These are phyloP conservation scores for Flaveria floridana DNA, from an alignment of 140 eudicot species.

Conservation along the genomic window DNA sequence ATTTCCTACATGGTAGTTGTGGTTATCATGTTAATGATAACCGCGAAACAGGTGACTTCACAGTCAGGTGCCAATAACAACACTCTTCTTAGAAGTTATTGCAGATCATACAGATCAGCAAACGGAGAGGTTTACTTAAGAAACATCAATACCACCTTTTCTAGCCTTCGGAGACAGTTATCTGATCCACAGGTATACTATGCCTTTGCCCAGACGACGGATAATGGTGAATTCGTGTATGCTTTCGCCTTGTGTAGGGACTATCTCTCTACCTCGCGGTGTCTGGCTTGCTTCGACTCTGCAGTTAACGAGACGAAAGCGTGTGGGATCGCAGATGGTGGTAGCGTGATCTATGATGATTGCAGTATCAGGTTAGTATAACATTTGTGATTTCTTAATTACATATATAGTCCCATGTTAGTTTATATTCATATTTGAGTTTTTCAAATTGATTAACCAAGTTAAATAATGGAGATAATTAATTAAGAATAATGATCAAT, in stretches of 20 bases:
- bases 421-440: not conserved
- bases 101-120: conserved; percentile 26
- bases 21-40: conserved; percentile 17
- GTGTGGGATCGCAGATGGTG: conserved; percentile 36
- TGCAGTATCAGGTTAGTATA: conserved; percentile 39
- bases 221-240: conserved; percentile 29
- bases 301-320: conserved; percentile 25
- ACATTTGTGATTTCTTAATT: not conserved
- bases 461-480: not conserved
- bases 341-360: conserved; percentile 36
- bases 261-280: conserved; percentile 36
- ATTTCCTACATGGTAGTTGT: not conserved
- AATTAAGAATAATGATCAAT: not conserved
- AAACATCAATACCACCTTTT: conserved; percentile 34
- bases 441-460: not conserved
- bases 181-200: conserved; percentile 27
- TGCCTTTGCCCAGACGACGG: conserved; percentile 25
- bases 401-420: too few relatives aligned
- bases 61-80: conserved; percentile 26
- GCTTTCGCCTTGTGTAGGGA: conserved; percentile 37
- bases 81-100: conserved; percentile 36
- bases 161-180: conserved; percentile 33
- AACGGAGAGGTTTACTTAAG: conserved; percentile 26
- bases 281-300: conserved; percentile 39
- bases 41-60: conserved; percentile 26